Evolutionary conservation across 164 flowering plant species (phyloP).

Genomic region (Chloranthus sessilifolius): DNA sequence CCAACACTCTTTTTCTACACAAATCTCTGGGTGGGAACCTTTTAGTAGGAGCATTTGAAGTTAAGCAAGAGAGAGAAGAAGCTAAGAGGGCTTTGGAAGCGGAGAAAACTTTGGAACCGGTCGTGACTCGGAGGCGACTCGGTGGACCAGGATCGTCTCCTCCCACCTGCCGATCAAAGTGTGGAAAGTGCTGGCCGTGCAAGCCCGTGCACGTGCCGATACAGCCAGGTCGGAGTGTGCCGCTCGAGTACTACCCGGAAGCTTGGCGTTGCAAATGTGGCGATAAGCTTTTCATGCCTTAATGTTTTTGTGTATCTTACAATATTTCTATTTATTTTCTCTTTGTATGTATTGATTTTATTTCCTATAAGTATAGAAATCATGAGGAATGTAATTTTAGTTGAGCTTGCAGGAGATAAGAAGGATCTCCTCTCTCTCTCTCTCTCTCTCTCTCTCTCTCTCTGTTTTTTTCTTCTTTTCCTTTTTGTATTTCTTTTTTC

Average conservation of each 20-base stretch:
- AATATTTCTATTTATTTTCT: constrained; percentile 2
- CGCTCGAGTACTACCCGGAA: constrained; percentile 90
- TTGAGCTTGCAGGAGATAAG: constrained; percentile 3
- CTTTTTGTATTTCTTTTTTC: too few species aligned
- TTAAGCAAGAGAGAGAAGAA: constrained; percentile 1
- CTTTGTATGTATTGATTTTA: constrained; percentile 13
- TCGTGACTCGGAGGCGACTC: constrained; percentile 31
- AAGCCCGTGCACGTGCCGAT: constrained; percentile 72
- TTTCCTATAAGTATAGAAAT: constrained; percentile 11
- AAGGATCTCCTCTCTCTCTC: too few species aligned
- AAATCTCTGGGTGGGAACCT: not conserved
- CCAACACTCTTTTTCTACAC: constrained; percentile 6
- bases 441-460: too few species aligned
- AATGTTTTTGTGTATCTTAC: not conserved
- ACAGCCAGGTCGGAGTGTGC: constrained; percentile 59
- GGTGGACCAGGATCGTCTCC: constrained; percentile 80
- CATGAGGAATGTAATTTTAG: constrained; percentile 26
- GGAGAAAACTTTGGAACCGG: constrained; percentile 17
- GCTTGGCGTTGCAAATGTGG: constrained; percentile 99
- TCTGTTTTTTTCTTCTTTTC: too few species aligned
- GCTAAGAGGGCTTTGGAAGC: not conserved
- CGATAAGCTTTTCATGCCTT: constrained; percentile 73
- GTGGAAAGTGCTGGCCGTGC: constrained; percentile 76
- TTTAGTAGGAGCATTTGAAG: not conserved
- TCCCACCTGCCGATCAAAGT: constrained; percentile 74